These are phyloP conservation scores for Penicillium cosmopolitanum DNA, from an alignment of 495 filamentous ascomycete species.

Conservation along the genomic window DNA sequence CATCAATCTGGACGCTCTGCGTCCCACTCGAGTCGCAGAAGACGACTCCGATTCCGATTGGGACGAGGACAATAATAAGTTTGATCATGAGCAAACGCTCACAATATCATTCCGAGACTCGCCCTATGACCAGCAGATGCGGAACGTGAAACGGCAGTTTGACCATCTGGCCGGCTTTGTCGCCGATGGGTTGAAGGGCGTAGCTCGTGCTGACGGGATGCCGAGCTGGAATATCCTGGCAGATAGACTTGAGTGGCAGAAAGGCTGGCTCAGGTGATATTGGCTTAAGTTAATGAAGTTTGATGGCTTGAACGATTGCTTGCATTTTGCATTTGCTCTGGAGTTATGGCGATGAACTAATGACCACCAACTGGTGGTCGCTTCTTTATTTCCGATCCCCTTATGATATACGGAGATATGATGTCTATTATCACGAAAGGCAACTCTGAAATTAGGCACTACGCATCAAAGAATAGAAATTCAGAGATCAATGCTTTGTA, in stretches of 20 bases:
- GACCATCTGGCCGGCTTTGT: constrained; percentile 46
- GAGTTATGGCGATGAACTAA: background rate
- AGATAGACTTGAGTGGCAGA: constrained; percentile 43
- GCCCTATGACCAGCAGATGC: constrained; percentile 34
- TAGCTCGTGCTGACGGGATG: constrained; percentile 51
- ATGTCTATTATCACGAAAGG: constrained; percentile 8
- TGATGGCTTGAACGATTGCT: background rate
- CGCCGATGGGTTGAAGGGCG: constrained; percentile 46
- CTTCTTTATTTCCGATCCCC: constrained; percentile 4
- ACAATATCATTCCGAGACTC: constrained; percentile 35
- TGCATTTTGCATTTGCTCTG: constrained; percentile 1
- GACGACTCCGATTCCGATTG: constrained; percentile 27
- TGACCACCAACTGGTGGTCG: background rate
- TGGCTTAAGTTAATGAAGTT: background rate
- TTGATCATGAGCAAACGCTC: constrained; percentile 31
- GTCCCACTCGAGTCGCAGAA: constrained; percentile 2
- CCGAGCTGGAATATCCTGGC: constrained; percentile 56
- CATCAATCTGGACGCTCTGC: constrained; percentile 4
- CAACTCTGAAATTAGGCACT: background rate
- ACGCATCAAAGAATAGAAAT: background rate
- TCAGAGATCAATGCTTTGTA: background rate
- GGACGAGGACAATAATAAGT: constrained; percentile 26
- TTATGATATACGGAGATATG: constrained; percentile 11
- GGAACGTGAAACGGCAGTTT: constrained; percentile 42
- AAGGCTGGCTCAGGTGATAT: constrained; percentile 9